These are phyloP conservation scores for Fraxinus pennsylvanica DNA, from an alignment of 257 asterid species.

Conservation along the genomic window DNA sequence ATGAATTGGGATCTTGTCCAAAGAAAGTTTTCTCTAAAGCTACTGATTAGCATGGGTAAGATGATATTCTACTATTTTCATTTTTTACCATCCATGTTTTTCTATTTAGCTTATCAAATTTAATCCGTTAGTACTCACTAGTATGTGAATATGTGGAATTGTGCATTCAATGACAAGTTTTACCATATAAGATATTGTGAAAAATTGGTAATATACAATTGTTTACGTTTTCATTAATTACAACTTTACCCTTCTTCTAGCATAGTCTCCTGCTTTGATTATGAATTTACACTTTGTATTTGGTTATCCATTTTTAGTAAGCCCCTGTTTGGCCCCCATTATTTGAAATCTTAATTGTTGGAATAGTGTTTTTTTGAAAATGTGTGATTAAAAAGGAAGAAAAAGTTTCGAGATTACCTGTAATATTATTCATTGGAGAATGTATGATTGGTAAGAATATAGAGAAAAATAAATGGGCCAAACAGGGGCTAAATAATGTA, in stretches of 20 bases:
- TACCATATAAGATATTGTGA: conserved; percentile 5
- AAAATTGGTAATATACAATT: neutral
- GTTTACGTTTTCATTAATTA: neutral
- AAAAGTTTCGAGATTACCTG: no score
- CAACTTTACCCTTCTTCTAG: conserved; percentile 16
- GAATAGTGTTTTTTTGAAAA: no score
- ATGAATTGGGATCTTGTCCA: conserved; percentile 75
- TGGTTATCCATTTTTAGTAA: conserved; percentile 14
- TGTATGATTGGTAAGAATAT: no score
- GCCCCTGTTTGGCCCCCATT: no score
- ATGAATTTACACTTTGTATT: neutral
- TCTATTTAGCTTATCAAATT: neutral
- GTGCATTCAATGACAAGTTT: neutral
- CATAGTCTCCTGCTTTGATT: conserved; percentile 11
- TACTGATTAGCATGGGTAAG: conserved; percentile 69
- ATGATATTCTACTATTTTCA: neutral
- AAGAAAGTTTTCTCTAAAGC: conserved; percentile 57
- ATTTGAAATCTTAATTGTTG: no score
- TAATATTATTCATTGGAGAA: no score
- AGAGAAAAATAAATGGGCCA: no score
- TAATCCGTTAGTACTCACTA: neutral
- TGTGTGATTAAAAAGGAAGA: no score
- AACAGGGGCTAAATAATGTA: neutral
- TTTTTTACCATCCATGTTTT: neutral
- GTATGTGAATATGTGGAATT: neutral